phyloP scores from a whole-genome alignment of 2,329 filamentous ascomycete species.

The Penicillium olsonii region DNA sequence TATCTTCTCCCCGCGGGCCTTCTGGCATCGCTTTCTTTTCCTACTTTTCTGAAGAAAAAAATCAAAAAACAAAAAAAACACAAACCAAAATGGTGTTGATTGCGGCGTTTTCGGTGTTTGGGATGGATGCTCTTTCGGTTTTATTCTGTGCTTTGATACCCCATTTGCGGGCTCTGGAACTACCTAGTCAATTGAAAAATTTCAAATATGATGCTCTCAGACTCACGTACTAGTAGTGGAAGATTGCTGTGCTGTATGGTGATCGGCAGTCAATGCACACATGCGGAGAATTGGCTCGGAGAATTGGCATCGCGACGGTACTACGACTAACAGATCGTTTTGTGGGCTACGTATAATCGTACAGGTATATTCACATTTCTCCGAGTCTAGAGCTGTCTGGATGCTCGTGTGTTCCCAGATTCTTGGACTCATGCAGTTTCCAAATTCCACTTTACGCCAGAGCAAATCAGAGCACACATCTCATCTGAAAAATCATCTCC shows the following conservation, averaged over 20 bases:
- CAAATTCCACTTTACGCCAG: not conserved
- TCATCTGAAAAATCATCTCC: not conserved
- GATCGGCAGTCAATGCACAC: not conserved
- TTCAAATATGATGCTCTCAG: too few species aligned
- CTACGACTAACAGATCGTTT: not conserved
- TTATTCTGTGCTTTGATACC: not conserved
- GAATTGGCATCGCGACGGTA: conserved; percentile 5
- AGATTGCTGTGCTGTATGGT: not conserved
- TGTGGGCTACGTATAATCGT: not conserved
- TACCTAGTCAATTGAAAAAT: too few species aligned
- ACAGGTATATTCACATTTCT: not conserved
- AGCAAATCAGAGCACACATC: not conserved
- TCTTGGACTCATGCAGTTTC: too few species aligned
- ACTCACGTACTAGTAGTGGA: too few species aligned
- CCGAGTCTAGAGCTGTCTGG: too few species aligned
- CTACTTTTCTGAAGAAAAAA: too few species aligned
- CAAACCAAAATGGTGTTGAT: too few species aligned
- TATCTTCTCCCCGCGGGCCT: too few species aligned
- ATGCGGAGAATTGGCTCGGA: conserved; percentile 14
- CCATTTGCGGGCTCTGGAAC: too few species aligned
- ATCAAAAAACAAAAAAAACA: too few species aligned
- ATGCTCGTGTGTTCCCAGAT: too few species aligned
- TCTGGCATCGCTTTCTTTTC: not conserved
- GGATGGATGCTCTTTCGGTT: not conserved
- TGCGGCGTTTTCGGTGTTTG: not conserved